A percentile compares a stretch with the other conserved stretches of the same genome.
phyloP scores from a whole-genome alignment of 306 rosid genomes.

The Malus asiatica region DNA sequence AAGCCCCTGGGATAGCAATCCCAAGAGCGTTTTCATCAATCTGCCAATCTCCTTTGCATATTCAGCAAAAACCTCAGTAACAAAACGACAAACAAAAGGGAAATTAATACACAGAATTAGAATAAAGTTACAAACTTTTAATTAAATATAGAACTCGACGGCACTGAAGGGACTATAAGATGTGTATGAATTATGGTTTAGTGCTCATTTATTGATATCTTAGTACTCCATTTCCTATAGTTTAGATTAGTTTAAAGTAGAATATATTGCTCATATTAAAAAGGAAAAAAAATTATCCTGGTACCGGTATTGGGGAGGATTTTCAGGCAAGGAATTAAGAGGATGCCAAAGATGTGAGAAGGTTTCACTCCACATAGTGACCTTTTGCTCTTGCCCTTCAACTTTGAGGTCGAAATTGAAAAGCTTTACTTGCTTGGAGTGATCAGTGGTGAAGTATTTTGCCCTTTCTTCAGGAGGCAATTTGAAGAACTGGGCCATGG shows the following conservation, averaged over 20 bases:
- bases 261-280: neutral
- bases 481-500: conserved; percentile 27
- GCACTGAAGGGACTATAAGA: neutral
- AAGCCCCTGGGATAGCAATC: conserved; percentile 39
- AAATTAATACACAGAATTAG: neutral
- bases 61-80: conserved; percentile 36
- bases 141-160: neutral
- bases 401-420: conserved; percentile 19
- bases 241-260: too few species aligned
- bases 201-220: too few species aligned
- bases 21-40: conserved; percentile 27
- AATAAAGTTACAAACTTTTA: neutral
- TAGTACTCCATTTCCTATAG: too few species aligned
- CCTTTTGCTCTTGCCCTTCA: conserved; percentile 11
- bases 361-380: conserved; percentile 43
- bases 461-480: conserved; percentile 28
- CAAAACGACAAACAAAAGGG: neutral
- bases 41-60: conserved; percentile 40
- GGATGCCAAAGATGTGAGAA: conserved; percentile 38
- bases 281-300: neutral
- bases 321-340: conserved; percentile 21
- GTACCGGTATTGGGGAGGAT: conserved; percentile 25
- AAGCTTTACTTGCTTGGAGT: conserved; percentile 23
- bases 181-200: too few species aligned
- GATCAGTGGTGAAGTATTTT: conserved; percentile 24